These are phyloP conservation scores for Suillus subluteus DNA, from an alignment of 768 basidiomycete species.

Conservation along the genomic window DNA sequence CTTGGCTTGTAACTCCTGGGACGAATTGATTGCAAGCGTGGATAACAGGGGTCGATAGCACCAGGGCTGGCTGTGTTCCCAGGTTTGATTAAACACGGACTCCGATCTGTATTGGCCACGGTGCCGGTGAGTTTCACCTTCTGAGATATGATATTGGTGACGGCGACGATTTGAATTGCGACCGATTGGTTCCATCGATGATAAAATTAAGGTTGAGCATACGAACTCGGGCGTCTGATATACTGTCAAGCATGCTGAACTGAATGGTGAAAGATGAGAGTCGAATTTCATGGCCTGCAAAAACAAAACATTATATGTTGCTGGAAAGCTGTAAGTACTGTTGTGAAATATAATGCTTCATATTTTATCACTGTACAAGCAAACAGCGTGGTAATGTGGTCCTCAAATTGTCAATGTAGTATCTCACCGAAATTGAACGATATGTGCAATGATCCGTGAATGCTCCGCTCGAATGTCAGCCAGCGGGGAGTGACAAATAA, in stretches of 20 bases:
- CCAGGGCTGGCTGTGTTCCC: not conserved
- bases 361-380: too few relatives aligned
- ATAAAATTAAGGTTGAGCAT: too few relatives aligned
- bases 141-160: not conserved
- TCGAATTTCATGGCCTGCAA: not conserved
- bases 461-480: not conserved
- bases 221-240: not conserved
- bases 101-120: not conserved
- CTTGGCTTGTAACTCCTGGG: not conserved
- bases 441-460: not conserved
- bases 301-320: too few relatives aligned
- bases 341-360: too few relatives aligned
- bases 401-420: not conserved
- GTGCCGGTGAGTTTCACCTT: not conserved
- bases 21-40: not conserved
- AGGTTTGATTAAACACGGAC: not conserved
- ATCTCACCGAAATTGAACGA: not conserved
- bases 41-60: not conserved
- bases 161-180: not conserved
- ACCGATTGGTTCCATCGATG: not conserved
- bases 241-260: not conserved
- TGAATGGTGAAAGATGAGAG: not conserved
- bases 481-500: not conserved
- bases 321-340: too few relatives aligned
- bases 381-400: too few relatives aligned